Conservation (phyloP, 257 asterid genomes). For the Gardenia jasminoides region DNA sequence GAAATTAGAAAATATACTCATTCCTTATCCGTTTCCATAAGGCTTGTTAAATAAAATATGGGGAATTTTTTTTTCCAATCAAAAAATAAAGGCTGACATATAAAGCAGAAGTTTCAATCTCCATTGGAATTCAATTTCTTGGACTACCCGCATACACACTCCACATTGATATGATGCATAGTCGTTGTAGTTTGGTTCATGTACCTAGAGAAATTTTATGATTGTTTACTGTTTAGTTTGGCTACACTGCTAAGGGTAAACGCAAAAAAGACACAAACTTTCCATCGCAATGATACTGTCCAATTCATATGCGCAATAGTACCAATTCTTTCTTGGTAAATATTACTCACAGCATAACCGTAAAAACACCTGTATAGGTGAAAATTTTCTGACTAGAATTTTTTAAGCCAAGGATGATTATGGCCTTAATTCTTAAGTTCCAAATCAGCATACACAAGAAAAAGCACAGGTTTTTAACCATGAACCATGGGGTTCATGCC, state of each 20-base stretch:
- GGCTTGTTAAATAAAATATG: no score
- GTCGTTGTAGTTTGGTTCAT: background rate
- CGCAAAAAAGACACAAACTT: background rate
- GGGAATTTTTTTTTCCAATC: no score
- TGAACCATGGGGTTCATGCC: no score
- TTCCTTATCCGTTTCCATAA: no score
- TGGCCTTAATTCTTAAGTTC: background rate
- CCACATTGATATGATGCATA: background rate
- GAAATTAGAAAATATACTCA: no score
- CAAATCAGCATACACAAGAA: background rate
- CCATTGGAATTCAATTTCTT: background rate
- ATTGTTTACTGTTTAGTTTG: background rate
- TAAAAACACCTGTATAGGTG: no score
- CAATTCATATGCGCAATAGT: background rate
- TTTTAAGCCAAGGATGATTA: no score
- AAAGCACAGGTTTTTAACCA: no score
- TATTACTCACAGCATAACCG: no score
- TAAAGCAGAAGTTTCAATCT: background rate
- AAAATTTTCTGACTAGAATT: no score
- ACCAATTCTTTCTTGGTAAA: background rate
- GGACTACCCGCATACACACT: background rate
- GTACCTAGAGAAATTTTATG: background rate
- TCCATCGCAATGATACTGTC: background rate
- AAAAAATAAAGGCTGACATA: no score
- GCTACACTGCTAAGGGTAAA: background rate